Base-by-base conservation (phyloP, 441 rosid genomes). In the Geranium incanum region DNA sequence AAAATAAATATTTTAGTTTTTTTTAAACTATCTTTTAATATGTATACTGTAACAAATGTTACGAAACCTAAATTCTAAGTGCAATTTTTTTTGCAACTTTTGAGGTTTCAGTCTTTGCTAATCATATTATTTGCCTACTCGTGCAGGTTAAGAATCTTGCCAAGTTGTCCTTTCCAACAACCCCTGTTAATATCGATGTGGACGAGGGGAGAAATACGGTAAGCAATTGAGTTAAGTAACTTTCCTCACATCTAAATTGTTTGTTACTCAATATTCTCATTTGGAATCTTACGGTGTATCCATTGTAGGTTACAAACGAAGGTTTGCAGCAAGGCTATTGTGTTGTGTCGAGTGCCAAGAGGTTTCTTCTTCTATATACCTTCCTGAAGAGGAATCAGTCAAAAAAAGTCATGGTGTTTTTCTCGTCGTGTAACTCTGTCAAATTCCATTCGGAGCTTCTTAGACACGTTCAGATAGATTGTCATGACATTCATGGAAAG, bases 331-430 rank as follows among this genome's bases (percentile, higher is more conserved):
- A 92, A 86, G 98, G 98, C 59, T 92, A 90, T 52, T 90, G 96
- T 82, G 92, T 95, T 62, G 85, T 87, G 72, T 93, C 92, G 3
- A 86, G 91, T 80, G 85, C 92, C 21, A 87, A 89, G 79, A 87
- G 98, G 86, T 89, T 95, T 77, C 11, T 91, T 60, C 95, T 95
- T 80, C 81, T 95, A 7, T 89, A 90, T 77, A 88, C 98, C 9
- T 92, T 95, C 79, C 68, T 95, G 86, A 95, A 88, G 85, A 88
- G 96, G 81, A 90, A 91, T 72, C 81, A 78, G 62, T 89, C 87
- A 9, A 95, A 95, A 85, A 95, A 95, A 81, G 90, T 92, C 75
- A 91, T 95, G 98, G 98, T 95, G 70, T 95, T 92, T 81, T 93
- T 95, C 84, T 95, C 99, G 0, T 92, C 99, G 15, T 93, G 99